A percentile compares a stretch with the other conserved stretches of the same genome.
phyloP scores from a whole-genome alignment of 257 asterid genomes.

The Primulina eburnea region DNA sequence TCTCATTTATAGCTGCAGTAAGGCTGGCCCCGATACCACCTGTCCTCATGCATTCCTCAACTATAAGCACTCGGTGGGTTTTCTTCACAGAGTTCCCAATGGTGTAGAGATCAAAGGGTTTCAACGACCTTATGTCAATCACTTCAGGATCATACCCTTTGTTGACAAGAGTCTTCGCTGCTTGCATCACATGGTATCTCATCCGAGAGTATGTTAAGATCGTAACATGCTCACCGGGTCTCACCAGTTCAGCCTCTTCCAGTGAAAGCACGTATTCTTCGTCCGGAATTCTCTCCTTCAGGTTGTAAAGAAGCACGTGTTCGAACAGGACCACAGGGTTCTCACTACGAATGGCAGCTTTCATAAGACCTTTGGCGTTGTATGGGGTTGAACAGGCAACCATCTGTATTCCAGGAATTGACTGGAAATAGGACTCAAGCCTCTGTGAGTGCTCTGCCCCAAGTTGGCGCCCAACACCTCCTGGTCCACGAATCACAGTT shows the following conservation, averaged over 20 bases:
- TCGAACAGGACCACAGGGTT: slow-evolving; percentile 55
- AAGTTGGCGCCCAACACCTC: slow-evolving; percentile 61
- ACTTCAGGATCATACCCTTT: slow-evolving; percentile 60
- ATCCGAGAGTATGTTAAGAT: slow-evolving; percentile 52
- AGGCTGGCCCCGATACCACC: slow-evolving; percentile 61
- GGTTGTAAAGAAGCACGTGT: slow-evolving; percentile 55
- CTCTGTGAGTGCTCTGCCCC: slow-evolving; percentile 62
- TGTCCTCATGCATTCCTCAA: slow-evolving; percentile 59
- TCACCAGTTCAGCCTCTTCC: slow-evolving; percentile 63
- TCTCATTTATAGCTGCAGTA: slow-evolving; percentile 55
- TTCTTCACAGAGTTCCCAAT: slow-evolving; percentile 58
- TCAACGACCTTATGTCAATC: slow-evolving; percentile 56
- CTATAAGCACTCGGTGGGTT: slow-evolving; percentile 51
- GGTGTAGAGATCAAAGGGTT: slow-evolving; percentile 50
- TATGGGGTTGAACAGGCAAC: slow-evolving; percentile 60
- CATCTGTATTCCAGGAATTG: slow-evolving; percentile 54
- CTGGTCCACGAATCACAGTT: slow-evolving; percentile 58
- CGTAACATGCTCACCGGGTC: slow-evolving; percentile 52
- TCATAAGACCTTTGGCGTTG: slow-evolving; percentile 57
- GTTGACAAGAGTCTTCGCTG: slow-evolving; percentile 51
- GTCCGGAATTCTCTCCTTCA: slow-evolving; percentile 54
- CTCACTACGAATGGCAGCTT: slow-evolving; percentile 59
- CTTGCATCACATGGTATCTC: slow-evolving; percentile 68
- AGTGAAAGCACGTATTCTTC: slow-evolving; percentile 48
- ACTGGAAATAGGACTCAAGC: slow-evolving; percentile 57